Conservation (phyloP, 1,284 basidiomycete genomes). For the Pholiota adiposa region DNA sequence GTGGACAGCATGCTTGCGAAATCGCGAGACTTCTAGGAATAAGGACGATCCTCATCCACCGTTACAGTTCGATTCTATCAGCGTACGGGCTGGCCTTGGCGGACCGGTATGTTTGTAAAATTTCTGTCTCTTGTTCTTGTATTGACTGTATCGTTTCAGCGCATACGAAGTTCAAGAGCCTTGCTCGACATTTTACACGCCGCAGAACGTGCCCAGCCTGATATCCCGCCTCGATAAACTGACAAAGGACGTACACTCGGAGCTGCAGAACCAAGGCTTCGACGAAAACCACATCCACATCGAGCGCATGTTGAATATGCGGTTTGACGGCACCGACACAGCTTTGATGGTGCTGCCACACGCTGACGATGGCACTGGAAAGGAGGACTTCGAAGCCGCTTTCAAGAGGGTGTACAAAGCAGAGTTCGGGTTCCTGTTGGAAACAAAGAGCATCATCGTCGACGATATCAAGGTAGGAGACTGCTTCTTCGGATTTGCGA, state of each 20-base stretch:
- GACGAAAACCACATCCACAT: constrained; percentile 66
- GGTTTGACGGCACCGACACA: constrained; percentile 92
- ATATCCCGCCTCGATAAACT: constrained; percentile 70
- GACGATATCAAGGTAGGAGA: constrained; percentile 86
- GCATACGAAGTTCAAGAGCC: constrained; percentile 89
- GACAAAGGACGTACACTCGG: constrained; percentile 62
- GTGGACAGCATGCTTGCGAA: constrained; percentile 92
- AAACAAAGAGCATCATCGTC: constrained; percentile 79
- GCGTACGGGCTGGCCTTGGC: constrained; percentile 91
- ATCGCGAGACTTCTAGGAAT: constrained; percentile 85
- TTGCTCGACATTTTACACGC: constrained; percentile 73
- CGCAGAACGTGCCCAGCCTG: constrained; percentile 57
- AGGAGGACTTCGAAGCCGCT: constrained; percentile 77
- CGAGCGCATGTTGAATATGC: constrained; percentile 90
- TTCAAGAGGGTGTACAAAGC: constrained; percentile 81
- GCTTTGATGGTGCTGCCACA: constrained; percentile 83
- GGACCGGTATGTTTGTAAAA: constrained; percentile 77
- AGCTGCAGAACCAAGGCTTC: constrained; percentile 84
- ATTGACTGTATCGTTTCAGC: no score
- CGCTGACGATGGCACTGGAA: constrained; percentile 53
- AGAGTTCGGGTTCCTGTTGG: constrained; percentile 92
- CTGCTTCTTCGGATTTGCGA: neutral
- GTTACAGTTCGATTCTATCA: constrained; percentile 85
- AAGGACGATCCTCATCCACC: constrained; percentile 83
- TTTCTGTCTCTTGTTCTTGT: no score